phyloP scores from a whole-genome alignment of 1,139 yeast genomes.

The Yamadazyma friedrichii region DNA sequence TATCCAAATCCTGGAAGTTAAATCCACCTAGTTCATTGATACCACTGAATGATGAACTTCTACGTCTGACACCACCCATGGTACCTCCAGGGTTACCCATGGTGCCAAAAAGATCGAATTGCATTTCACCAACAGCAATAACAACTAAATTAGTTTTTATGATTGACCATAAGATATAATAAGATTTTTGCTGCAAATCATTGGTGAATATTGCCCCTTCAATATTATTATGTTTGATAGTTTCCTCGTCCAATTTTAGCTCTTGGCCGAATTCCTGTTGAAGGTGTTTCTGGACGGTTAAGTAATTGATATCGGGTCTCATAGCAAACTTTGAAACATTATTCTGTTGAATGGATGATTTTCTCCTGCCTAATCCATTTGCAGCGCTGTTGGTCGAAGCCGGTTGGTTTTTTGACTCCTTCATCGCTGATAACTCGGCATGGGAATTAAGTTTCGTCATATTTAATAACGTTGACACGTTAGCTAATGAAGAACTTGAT shows the following conservation, averaged over 20 bases:
- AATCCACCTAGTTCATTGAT: slow-evolving; percentile 41
- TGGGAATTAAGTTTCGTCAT: slow-evolving; percentile 25
- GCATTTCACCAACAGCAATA: slow-evolving; percentile 38
- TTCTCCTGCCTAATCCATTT: slow-evolving; percentile 18
- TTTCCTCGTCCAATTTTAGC: slow-evolving; percentile 5
- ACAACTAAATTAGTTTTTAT: slow-evolving; percentile 23
- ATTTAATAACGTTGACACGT: slow-evolving; percentile 25
- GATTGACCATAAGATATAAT: slow-evolving; percentile 36
- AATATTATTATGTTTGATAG: slow-evolving; percentile 20
- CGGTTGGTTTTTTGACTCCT: slow-evolving; percentile 13
- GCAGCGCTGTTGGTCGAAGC: slow-evolving; percentile 4
- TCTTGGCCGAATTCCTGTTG: slow-evolving; percentile 5
- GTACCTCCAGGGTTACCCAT: slow-evolving; percentile 17
- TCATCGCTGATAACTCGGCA: slow-evolving; percentile 19
- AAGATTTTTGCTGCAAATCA: slow-evolving; percentile 37
- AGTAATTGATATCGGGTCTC: slow-evolving; percentile 22
- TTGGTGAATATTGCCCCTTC: slow-evolving; percentile 43
- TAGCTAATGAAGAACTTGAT: slow-evolving; percentile 37
- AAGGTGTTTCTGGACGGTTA: slow-evolving; percentile 5
- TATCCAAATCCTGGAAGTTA: slow-evolving; percentile 43
- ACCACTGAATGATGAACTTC: slow-evolving; percentile 40
- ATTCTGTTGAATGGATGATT: slow-evolving; percentile 26
- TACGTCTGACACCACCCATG: slow-evolving; percentile 20
- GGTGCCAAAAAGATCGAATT: slow-evolving; percentile 24
- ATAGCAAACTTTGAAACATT: slow-evolving; percentile 33